A percentile compares a stretch with the other conserved stretches of the same genome.
phyloP scores from a whole-genome alignment of 2,329 filamentous ascomycete species.

The Furcasterigmium furcatum region DNA sequence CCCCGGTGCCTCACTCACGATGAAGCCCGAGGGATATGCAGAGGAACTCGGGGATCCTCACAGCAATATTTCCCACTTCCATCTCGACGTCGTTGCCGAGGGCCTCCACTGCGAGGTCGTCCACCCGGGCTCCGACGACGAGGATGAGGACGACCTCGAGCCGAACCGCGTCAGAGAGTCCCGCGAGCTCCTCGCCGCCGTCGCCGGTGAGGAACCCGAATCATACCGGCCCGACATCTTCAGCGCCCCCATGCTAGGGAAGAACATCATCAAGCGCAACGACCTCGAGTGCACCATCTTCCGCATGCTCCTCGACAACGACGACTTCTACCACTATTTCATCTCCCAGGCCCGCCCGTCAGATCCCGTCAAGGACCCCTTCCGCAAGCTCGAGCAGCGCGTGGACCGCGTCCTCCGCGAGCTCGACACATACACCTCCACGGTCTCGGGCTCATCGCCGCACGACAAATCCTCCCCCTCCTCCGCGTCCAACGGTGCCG shows the following conservation, averaged over 20 bases:
- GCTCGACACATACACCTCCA: conserved; percentile 30
- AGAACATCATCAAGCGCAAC: conserved; percentile 33
- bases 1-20: conserved; percentile 31
- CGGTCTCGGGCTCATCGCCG: not conserved
- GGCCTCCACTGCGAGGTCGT: conserved; percentile 46
- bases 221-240: conserved; percentile 46
- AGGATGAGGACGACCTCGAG: conserved; percentile 16
- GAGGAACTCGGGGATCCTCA: conserved; percentile 46
- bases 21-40: conserved; percentile 39
- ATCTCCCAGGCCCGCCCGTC: conserved; percentile 38
- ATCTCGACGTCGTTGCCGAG: conserved; percentile 48
- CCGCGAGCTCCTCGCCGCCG: conserved; percentile 46
- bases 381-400: conserved; percentile 44
- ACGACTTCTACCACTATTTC: conserved; percentile 53
- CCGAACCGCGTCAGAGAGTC: conserved; percentile 42
- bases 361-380: conserved; percentile 42
- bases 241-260: conserved; percentile 18
- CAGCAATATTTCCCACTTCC: conserved; percentile 43
- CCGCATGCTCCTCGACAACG: conserved; percentile 50
- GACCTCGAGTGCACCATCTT: conserved; percentile 50
- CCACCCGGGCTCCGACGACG: conserved; percentile 16
- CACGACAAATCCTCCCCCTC: conserved; percentile 4
- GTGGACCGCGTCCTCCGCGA: conserved; percentile 42
- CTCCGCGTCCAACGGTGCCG: conserved; percentile 7
- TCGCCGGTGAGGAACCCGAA: conserved; percentile 30